These are phyloP conservation scores for Epithele typhae DNA, from an alignment of 768 basidiomycete species.

Conservation along the genomic window DNA sequence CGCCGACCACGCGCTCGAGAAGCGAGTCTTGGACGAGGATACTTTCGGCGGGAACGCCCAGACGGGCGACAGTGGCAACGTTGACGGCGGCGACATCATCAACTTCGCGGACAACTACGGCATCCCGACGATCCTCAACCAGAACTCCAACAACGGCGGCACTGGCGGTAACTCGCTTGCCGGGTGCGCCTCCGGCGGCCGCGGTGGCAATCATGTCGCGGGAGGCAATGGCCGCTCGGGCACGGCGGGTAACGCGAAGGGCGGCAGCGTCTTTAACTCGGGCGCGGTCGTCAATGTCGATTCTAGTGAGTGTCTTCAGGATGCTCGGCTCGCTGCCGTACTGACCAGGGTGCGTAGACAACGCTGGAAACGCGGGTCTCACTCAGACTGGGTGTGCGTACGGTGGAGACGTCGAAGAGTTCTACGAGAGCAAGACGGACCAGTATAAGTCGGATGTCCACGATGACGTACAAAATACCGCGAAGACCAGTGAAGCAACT, in stretches of 20 bases:
- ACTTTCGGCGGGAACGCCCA: conserved; percentile 26
- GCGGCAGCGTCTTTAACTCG: conserved; percentile 22
- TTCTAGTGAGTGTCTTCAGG: conserved; percentile 22
- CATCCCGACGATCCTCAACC: conserved; percentile 25
- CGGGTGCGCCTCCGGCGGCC: conserved; percentile 23
- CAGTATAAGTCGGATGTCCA: too few relatives aligned
- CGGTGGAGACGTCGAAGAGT: conserved; percentile 14
- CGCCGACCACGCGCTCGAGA: neutral
- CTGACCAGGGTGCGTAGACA: conserved; percentile 18
- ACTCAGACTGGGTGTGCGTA: conserved; percentile 22
- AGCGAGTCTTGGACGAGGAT: conserved; percentile 18
- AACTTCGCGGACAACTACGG: conserved; percentile 20
- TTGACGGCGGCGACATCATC: conserved; percentile 20
- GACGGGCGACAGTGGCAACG: conserved; percentile 20
- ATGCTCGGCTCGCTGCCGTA: neutral
- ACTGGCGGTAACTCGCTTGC: conserved; percentile 23
- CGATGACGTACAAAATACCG: too few relatives aligned
- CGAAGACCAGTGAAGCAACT: too few relatives aligned
- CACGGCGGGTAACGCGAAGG: conserved; percentile 24
- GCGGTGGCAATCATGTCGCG: conserved; percentile 13
- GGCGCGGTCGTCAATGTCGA: conserved; percentile 22
- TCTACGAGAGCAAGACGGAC: too few relatives aligned
- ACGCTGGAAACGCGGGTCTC: conserved; percentile 21
- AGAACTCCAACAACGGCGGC: conserved; percentile 29
- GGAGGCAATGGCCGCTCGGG: conserved; percentile 24